These are phyloP conservation scores for Rhodotorula sp. DNA, from an alignment of 1,284 basidiomycete species.

Conservation along the genomic window DNA sequence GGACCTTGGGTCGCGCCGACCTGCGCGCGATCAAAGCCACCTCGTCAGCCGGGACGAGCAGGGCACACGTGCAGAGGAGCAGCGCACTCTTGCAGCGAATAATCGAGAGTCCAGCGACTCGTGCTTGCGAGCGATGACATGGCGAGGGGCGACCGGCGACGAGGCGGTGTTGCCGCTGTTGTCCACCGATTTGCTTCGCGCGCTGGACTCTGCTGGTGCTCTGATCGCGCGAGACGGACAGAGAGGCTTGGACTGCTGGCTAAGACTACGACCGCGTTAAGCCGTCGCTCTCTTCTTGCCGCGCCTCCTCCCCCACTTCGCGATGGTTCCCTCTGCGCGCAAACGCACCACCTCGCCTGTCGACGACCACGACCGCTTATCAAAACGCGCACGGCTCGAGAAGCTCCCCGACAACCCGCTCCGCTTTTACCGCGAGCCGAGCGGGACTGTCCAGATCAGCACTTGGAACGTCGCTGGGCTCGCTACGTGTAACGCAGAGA, in stretches of 20 bases:
- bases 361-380: rapidly evolving
- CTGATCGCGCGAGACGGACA: no score
- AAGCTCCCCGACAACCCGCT: slow-evolving; percentile 24
- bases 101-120: slow-evolving; percentile 28
- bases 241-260: no score
- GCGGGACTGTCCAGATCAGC: slow-evolving; percentile 20
- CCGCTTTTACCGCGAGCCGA: slow-evolving; percentile 9
- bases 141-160: not conserved
- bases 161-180: not conserved
- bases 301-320: not conserved
- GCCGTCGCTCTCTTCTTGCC: no score
- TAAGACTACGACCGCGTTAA: no score
- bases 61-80: not conserved
- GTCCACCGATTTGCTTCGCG: not conserved
- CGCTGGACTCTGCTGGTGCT: no score
- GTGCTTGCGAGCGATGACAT: not conserved
- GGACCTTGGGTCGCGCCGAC: slow-evolving; percentile 1
- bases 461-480: slow-evolving; percentile 38
- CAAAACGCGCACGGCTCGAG: slow-evolving; percentile 10
- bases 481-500: slow-evolving; percentile 14
- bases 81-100: slow-evolving; percentile 8
- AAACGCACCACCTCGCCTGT: not conserved
- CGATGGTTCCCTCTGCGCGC: not conserved
- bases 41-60: not conserved
- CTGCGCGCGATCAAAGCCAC: not conserved